Percentiles rank a stretch among this genome's conserved stretches.
Evolutionary conservation across 2,329 filamentous ascomycete genomes (phyloP).

Genomic region (Aurifilum marmelostoma): DNA sequence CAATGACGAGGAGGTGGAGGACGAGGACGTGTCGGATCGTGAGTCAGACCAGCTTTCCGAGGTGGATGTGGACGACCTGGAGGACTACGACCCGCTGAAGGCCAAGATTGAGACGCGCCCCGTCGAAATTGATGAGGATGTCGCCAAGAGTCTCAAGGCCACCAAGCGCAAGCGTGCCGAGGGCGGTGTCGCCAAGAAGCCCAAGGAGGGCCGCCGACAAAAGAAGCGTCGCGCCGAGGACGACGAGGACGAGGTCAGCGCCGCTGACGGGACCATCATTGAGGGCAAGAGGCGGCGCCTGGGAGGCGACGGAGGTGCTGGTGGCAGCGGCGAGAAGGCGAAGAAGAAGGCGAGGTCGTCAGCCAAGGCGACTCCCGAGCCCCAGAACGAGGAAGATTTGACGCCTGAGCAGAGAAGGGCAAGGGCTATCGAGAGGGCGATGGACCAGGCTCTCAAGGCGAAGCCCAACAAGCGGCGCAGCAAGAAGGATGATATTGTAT

Average conservation of each 20-base stretch:
- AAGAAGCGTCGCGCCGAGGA: constrained; percentile 62
- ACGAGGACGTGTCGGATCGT: constrained; percentile 53
- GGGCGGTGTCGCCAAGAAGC: constrained; percentile 65
- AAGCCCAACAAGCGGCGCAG: constrained; percentile 66
- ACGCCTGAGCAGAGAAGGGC: constrained; percentile 83
- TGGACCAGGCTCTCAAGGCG: constrained; percentile 87
- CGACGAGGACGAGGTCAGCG: constrained; percentile 43
- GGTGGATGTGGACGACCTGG: constrained; percentile 71
- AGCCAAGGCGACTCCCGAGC: constrained; percentile 51
- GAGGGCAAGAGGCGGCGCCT: constrained; percentile 52
- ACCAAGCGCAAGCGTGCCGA: constrained; percentile 67
- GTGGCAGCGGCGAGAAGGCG: constrained; percentile 46
- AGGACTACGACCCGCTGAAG: constrained; percentile 68
- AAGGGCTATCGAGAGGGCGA: constrained; percentile 80
- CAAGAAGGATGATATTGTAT: constrained; percentile 87
- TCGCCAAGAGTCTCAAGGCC: constrained; percentile 65
- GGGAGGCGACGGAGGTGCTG: constrained; percentile 38
- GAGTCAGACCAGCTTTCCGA: constrained; percentile 67
- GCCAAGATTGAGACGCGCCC: constrained; percentile 66
- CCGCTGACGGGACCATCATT: constrained; percentile 47
- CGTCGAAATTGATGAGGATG: constrained; percentile 69
- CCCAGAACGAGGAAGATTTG: constrained; percentile 74
- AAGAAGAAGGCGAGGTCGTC: constrained; percentile 44
- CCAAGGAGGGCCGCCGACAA: constrained; percentile 71
- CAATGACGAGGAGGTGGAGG: constrained; percentile 32